Conservation (phyloP, 2,329 filamentous ascomycete species). For the Xylariaceae sp. region DNA sequence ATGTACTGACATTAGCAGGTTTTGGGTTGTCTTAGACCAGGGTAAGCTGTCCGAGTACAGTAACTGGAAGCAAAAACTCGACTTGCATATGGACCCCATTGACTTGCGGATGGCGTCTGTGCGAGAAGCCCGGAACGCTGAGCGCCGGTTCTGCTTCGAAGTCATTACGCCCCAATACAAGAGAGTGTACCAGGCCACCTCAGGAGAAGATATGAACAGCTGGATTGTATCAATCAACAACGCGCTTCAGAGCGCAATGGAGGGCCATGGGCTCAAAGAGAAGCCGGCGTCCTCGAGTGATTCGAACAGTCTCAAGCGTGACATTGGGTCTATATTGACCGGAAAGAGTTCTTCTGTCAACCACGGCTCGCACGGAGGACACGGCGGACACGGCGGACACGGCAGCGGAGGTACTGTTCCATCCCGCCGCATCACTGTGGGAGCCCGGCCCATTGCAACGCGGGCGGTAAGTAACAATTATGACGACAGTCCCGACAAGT, state of each 20-base stretch:
- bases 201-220: slow-evolving; percentile 94
- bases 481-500: slow-evolving; percentile 77
- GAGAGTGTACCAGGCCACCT: slow-evolving; percentile 93
- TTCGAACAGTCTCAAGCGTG: slow-evolving; percentile 61
- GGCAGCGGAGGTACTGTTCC: slow-evolving; percentile 50
- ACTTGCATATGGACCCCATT: slow-evolving; percentile 96
- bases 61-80: slow-evolving; percentile 97
- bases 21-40: slow-evolving; percentile 97
- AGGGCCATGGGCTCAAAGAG: slow-evolving; percentile 62
- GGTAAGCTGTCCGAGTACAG: slow-evolving; percentile 97
- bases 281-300: slow-evolving; percentile 44
- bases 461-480: slow-evolving; percentile 65
- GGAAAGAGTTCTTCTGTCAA: slow-evolving; percentile 77
- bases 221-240: slow-evolving; percentile 98
- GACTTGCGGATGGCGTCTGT: slow-evolving; percentile 96
- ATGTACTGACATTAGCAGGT: slow-evolving; percentile 48
- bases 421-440: slow-evolving; percentile 82
- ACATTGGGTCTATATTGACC: slow-evolving; percentile 88
- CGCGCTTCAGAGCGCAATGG: slow-evolving; percentile 90
- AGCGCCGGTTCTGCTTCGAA: slow-evolving; percentile 95
- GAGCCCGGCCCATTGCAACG: slow-evolving; percentile 70
- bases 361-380: slow-evolving; percentile 45
- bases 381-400: slow-evolving; percentile 48
- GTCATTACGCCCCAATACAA: slow-evolving; percentile 96
- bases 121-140: slow-evolving; percentile 87